Conservation (phyloP, 805 yeast genomes). For the Wickerhamiella galacta region DNA sequence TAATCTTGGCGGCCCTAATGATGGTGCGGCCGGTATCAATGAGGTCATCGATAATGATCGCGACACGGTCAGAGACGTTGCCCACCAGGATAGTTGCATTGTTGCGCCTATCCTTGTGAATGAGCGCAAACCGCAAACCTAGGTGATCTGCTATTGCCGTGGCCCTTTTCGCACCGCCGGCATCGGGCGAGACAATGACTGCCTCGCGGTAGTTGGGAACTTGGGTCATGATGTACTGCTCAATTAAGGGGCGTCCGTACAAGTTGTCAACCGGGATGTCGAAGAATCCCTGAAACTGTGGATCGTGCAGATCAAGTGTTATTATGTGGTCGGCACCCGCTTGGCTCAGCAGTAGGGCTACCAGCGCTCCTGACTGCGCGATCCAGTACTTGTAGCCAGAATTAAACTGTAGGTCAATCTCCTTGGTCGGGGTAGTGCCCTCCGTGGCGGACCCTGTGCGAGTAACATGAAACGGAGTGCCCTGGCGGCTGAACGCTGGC, state of each 20-base stretch:
- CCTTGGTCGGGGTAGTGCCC: neutral
- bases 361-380: constrained; percentile 83
- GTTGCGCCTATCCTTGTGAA: constrained; percentile 58
- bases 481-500: constrained; percentile 1
- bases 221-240: constrained; percentile 60
- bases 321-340: constrained; percentile 95
- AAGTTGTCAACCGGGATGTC: constrained; percentile 92
- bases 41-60: constrained; percentile 84
- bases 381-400: constrained; percentile 82
- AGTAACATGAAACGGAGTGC: neutral
- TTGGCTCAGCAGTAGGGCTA: constrained; percentile 71
- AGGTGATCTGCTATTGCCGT: constrained; percentile 83
- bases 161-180: constrained; percentile 98
- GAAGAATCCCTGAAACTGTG: constrained; percentile 95
- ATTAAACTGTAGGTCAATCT: constrained; percentile 2
- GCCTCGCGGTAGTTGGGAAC: constrained; percentile 71
- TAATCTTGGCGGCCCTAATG: constrained; percentile 75
- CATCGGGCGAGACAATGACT: constrained; percentile 92
- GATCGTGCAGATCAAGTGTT: constrained; percentile 96
- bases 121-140: constrained; percentile 79
- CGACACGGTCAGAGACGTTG: constrained; percentile 69
- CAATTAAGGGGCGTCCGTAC: constrained; percentile 73
- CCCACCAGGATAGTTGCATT: constrained; percentile 91
- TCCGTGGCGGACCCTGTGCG: too few species aligned
- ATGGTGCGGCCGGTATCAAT: constrained; percentile 89